Conservation (phyloP, 306 rosid species). For the Bauhinia variegata region DNA sequence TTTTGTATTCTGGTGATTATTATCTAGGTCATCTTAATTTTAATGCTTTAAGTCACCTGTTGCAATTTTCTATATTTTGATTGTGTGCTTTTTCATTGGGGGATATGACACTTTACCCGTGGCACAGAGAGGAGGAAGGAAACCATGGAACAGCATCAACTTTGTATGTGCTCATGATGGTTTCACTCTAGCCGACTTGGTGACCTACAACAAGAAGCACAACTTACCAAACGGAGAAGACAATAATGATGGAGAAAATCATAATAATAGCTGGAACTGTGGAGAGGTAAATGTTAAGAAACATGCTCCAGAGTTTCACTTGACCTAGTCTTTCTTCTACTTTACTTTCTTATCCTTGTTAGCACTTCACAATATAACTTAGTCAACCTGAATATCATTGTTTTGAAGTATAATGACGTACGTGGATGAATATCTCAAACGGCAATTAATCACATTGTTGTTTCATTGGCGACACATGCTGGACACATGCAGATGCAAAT, state of each 20-base stretch:
- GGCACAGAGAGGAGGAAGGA: constrained; percentile 84
- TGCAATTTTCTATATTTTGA: constrained; percentile 10
- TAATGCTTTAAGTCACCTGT: constrained; percentile 6
- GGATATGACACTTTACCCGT: constrained; percentile 35
- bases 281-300: constrained; percentile 69
- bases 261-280: constrained; percentile 98
- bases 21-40: constrained; percentile 20
- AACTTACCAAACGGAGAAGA: constrained; percentile 87
- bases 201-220: constrained; percentile 80
- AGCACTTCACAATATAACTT: constrained; percentile 15
- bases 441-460: not conserved
- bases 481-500: not conserved
- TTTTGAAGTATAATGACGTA: not conserved
- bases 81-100: constrained; percentile 31
- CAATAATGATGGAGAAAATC: constrained; percentile 96
- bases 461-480: not conserved
- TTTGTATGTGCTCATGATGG: constrained; percentile 94
- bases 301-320: constrained; percentile 31
- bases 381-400: constrained; percentile 4
- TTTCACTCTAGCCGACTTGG: constrained; percentile 92
- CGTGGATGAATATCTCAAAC: constrained; percentile 17
- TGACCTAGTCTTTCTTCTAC: constrained; percentile 17
- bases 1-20: constrained; percentile 11
- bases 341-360: constrained; percentile 21
- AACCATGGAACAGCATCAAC: constrained; percentile 91